Evolutionary conservation across 768 basidiomycete species (phyloP), one percentile per base, ranked within the genome.

Genomic region (Trametes coccinea): DNA sequence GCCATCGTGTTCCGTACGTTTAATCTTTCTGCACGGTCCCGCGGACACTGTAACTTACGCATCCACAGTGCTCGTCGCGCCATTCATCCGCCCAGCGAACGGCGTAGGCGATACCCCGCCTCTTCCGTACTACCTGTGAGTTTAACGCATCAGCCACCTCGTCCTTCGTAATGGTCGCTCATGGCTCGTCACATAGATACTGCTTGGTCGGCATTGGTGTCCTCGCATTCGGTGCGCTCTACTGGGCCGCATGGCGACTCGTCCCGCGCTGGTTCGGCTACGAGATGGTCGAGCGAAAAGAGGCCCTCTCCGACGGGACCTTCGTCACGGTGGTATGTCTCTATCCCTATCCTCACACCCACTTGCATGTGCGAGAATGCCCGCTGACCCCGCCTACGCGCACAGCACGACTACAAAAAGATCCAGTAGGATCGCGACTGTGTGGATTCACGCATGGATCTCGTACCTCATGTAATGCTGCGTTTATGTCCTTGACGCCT

Each of bases 31-130:
- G 40, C 57, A 11, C 8, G 6, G 14, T 16, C 34, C 34, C 6
- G 2, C 34, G 34, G 34, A 37, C 5, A 37, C 5, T 11, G 0
- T 2, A 22, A 11, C 34, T 37, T 5, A 37, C 34, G 11, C 34
- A 37, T 11, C 4, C 39, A 16, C 41, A 67, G 84, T 87, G 9
- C 74, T 86, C 5, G 67, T 86, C 8, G 79, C 79, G 0, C 85
- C 85, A 0, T 86, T 85, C 75, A 51, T 86, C 6, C 78, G 67
- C 30, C 85, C 85, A 2, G 74, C 82, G 0, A 81, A 82, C 60
- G 76, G 78, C 9, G 77, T 82, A 0, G 85, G 85, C 5, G 84
- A 86, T 61, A 84, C 84, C 0, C 83, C 84, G 9, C 82, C 85
- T 14, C 50, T 64, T 27, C 56, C 47, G 11, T 54, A 41, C 50